A percentile compares a stretch with the other conserved stretches of the same genome.
Evolutionary conservation across 129 eudicot species (phyloP).

Genomic region (Centella asiatica): DNA sequence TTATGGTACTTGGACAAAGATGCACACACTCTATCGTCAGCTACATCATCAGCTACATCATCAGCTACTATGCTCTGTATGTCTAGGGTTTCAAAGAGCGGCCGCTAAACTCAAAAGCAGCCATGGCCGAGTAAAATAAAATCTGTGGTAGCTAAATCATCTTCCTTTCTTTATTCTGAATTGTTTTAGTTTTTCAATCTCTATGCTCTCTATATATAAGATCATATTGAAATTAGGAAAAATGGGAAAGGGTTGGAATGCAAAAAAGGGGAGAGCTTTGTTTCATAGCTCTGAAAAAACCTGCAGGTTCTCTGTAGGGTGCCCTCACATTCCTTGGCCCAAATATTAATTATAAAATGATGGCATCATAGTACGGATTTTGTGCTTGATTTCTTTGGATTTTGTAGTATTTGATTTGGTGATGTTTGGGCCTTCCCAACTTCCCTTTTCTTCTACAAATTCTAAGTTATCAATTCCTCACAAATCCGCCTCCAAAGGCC

Average conservation of each 20-base stretch:
- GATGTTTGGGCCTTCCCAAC: not conserved
- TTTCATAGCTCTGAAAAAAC: constrained; percentile 5
- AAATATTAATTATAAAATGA: not conserved
- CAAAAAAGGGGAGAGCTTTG: constrained; percentile 2
- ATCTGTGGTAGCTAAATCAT: too few species aligned
- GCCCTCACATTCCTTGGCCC: constrained; percentile 9
- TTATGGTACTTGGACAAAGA: too few species aligned
- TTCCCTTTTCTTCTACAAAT: not conserved
- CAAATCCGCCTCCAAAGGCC: constrained; percentile 14
- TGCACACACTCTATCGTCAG: too few species aligned
- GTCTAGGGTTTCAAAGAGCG: too few species aligned
- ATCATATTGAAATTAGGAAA: not conserved
- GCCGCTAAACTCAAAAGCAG: too few species aligned
- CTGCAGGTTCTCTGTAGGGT: constrained; percentile 15
- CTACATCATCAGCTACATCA: too few species aligned
- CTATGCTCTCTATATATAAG: too few species aligned
- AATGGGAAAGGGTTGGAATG: not conserved
- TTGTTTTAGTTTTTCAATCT: too few species aligned
- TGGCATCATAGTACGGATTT: constrained; percentile 15
- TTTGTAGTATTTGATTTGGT: not conserved
- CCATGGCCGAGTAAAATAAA: too few species aligned
- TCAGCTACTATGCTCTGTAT: too few species aligned
- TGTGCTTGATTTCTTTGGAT: too few species aligned
- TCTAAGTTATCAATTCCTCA: not conserved
- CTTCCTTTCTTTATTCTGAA: too few species aligned